Base-by-base conservation (phyloP, 495 filamentous ascomycete genomes). In the Penicillium odoratum region DNA sequence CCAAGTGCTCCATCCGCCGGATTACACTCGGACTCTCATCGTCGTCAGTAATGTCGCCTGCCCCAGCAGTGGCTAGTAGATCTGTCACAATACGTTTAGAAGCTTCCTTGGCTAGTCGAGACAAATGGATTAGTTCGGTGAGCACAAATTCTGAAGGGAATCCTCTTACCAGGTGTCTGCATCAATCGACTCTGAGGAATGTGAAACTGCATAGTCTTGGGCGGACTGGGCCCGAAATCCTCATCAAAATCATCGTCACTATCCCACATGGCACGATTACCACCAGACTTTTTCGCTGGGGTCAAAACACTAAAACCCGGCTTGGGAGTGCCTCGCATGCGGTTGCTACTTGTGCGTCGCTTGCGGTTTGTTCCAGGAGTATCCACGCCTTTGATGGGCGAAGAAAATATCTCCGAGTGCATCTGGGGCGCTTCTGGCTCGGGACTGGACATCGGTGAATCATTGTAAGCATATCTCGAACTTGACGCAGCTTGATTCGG, bases 121-220 rank as follows among this genome's bases (percentile, higher is more conserved):
- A 34, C 36, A 30, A 43, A 31, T 30, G 53, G 18, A 43, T 57
- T 53, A 51, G 34, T 5, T n/a, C 28, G n/a, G 13, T 16, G 11
- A 51, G n/a, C 11, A 49, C 3, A 28, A 25, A 16, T 7, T 2
- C 10, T 38, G 16, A 3, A 3, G 10, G 31, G 9, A 38, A 28
- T 40, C 36, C 58, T 47, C 83, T 65, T 78, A 91, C 92, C 92
- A 56, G 94, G 94, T 26, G 94, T 99, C 63, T 94, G 92, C 75
- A 99, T 72, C 33, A 99, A 71, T 59, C 89, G 85, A 48, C 86
- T 89, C 65, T 91, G 89, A 55, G 93, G 93, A 56, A 99, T 78
- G 64, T 91, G 88, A 68, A 99, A 99, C 67, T 97, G 92, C 70
- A 99, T 96, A 28, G 94, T 99, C 75, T 97, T 97, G 0, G 94